Evolutionary conservation across 1,284 basidiomycete genomes (phyloP), one percentile per base, ranked within the genome.

Genomic region (Tremellales sp.): DNA sequence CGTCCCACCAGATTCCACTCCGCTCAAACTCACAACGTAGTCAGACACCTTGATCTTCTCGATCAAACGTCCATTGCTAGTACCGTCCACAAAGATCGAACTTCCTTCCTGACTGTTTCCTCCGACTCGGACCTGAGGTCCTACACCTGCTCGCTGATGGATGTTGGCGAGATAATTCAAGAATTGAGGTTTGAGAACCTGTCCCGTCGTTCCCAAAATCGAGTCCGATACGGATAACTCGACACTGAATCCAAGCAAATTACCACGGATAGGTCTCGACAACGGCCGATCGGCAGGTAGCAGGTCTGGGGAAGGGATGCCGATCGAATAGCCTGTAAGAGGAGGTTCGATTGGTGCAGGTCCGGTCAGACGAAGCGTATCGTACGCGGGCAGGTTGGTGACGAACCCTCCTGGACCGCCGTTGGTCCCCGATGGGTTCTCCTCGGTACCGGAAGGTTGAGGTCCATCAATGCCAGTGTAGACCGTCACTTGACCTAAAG

Each of bases 151-250:
- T 36, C 70, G 57, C 29, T 53, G 78, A 73, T 59, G 59, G 37
- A 88, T 74, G 54, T 83, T 84, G 4, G 82, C 77, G 75, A 89
- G 78, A 48, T 88, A 79, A 69, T 89, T 89, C 15, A 89, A 78
- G 68, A 89, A 86, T 0, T 82, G 81, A 0, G 83, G 53, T 39
- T 67, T 69, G 26, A 72, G 47, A 15, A 53, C 57, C 4, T 49
- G 44, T 24, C 50, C 37, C 10, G 54, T 80, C 78, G 72, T 77
- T 15, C 83, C 83, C 52, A 84, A 68, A 45, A 85, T 74, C 73
- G 81, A 80, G 54, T 80, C 79, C 3, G 80, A 80, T 15, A 87
- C 82, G 23, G 82, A 84, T 76, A 86, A 79, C 68, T 87, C 85
- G 47, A 87, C 77, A 2, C 82, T 84, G 59, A 86, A 85, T 0